Base-by-base conservation (phyloP, 495 filamentous ascomycete species). In the Podospora fimiseda region DNA sequence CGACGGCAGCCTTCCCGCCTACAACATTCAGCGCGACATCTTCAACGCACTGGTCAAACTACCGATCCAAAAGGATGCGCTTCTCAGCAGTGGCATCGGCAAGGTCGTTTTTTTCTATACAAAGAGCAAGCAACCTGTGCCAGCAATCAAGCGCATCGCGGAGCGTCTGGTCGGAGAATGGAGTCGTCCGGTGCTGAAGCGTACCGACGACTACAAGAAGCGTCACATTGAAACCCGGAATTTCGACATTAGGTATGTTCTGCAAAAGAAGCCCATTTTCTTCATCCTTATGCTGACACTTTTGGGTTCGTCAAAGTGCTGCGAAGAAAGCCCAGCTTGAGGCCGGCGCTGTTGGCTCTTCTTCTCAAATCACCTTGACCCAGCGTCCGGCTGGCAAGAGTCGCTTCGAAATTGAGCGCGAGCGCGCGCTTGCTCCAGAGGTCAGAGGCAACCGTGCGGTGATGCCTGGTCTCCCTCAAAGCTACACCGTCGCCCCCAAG, bases 91-190 rank as follows among this genome's bases (percentile, higher is more conserved):
- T 58, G 92, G 94, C 7, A 89, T 99, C 56, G 94, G 94, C 60
- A 97, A 96, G 63, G 87, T 99, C 23, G 83, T 95, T 23, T 79
- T 93, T 48, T 97, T 95, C 75, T 99, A 99, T 72, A 96, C 89
- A 36, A 90, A 91, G 70, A 91, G 86, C 77, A 92, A 89, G 74
- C 83, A 85, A 41, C 86, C 89, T 6, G 86, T 96, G 70, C 70
- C 81, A 5, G 76, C 75, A 48, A 96, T 99, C 78, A 96, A 96
- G 76, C 88, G 91, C 45, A 84, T 86, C 64, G 94, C 94, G 1
- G 90, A 97, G 74, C 82, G 86, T 36, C 75, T 97, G 24, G 71
- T 97, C 24, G 87, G 86, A 19, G 94, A 97, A 66, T 99, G 94
- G 94, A 95, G 89, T 42, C 81, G 94, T 9, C 89, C 92, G n/a